Conservation (phyloP, 2,329 filamentous ascomycete genomes). For the Polytolypa hystricis region DNA sequence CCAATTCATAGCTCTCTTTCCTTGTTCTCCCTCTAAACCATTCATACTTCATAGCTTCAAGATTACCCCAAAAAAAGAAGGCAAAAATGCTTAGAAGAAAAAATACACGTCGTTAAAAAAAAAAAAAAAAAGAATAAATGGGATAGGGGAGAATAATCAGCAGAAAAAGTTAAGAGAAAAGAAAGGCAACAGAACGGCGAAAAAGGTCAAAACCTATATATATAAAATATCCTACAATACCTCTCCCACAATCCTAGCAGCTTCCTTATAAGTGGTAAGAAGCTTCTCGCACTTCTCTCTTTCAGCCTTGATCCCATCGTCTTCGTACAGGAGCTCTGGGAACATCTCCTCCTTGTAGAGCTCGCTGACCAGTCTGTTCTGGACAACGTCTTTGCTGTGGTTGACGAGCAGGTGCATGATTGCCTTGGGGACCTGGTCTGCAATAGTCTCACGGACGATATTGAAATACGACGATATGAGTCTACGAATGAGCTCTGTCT, state of each 20-base stretch:
- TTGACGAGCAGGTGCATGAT: conserved; percentile 99
- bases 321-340: conserved; percentile 88
- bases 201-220: conserved; percentile 4
- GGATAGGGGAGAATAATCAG: neutral
- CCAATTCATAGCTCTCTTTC: no score
- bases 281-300: conserved; percentile 97
- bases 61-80: no score
- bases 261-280: conserved; percentile 90
- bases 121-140: neutral
- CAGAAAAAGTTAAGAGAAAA: conserved; percentile 3
- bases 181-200: neutral
- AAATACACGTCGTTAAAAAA: no score
- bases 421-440: conserved; percentile 95
- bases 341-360: conserved; percentile 89
- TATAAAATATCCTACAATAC: conserved; percentile 51
- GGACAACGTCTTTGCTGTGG: conserved; percentile 94
- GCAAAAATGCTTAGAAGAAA: no score
- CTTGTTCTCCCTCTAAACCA: no score
- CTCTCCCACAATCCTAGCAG: conserved; percentile 95
- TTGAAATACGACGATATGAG: conserved; percentile 98
- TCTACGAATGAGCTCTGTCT: conserved; percentile 92
- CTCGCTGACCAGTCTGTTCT: conserved; percentile 91
- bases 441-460: conserved; percentile 96
- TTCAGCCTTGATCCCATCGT: conserved; percentile 94
- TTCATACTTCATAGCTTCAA: no score